Evolutionary conservation across 2,329 filamentous ascomycete genomes (phyloP).

Genomic region (Sclerotiophoma versabilis): DNA sequence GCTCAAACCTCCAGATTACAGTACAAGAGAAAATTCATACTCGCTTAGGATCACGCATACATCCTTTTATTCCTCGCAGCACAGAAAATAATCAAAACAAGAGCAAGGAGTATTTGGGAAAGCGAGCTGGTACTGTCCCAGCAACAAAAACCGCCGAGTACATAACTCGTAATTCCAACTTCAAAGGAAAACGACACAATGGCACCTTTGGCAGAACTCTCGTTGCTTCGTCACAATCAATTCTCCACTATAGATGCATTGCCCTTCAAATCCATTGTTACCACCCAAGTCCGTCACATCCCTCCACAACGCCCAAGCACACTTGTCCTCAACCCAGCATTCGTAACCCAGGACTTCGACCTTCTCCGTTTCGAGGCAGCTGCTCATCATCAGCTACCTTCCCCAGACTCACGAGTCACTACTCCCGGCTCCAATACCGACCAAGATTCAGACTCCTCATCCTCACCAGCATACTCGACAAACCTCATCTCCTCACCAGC

Average conservation of each 20-base stretch:
- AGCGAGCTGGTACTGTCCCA: no score
- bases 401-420: not conserved
- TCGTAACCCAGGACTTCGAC: conserved; percentile 43
- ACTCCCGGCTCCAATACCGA: not conserved
- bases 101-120: not conserved
- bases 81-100: not conserved
- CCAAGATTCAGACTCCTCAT: not conserved
- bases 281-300: not conserved
- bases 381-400: conserved; percentile 35
- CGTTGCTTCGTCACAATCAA: not conserved
- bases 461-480: conserved; percentile 20
- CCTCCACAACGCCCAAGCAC: not conserved
- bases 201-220: not conserved
- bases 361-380: conserved; percentile 44
- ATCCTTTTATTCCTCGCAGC: no score
- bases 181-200: not conserved
- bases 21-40: not conserved
- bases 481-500: not conserved
- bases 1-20: not conserved
- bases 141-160: not conserved
- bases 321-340: conserved; percentile 30
- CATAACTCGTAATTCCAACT: no score
- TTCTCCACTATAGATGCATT: not conserved
- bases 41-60: no score
- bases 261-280: not conserved